Evolutionary conservation across 805 yeast genomes (phyloP), one percentile per base, ranked within the genome.

Genomic region (Suhomyces tanzawaensis): DNA sequence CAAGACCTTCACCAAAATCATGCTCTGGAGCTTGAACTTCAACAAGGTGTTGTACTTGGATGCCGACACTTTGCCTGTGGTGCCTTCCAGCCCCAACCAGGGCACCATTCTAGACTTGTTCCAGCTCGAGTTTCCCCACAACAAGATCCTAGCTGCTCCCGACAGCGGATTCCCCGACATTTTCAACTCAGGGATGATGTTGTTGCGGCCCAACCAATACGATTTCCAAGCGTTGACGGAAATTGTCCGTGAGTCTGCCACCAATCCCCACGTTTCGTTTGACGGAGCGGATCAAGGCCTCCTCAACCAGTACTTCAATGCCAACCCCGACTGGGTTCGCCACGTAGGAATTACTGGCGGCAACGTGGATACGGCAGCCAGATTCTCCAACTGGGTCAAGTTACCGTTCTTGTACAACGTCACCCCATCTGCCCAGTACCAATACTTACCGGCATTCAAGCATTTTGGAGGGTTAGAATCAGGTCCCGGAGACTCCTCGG

Each of bases 261-360:
- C 40, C 13, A 29, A 46, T 23, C 39, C 19, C 3, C 48, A 51
- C 23, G 48, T 57, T 2, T 60, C 72, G 3, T 85, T 87, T 49
- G 97, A 89, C 60, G 95, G 95, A 29, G 91, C 95, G 2, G 97
- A 89, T 61, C 97, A 89, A 60, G 97, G 97, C 9, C 68, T 89
- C 25, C 67, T 89, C 45, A 89, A 89, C 59, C 85, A 85, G 53
- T 82, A 75, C 52, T 87, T 85, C 56, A 72, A 69, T 41, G 31
- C 55, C 7, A 52, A 59, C 31, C 71, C 71, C 9, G 69, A 68
- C 47, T 67, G 73, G 73, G 63, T 67, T 40, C 36, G 28, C 4
- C 29, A 24, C 15, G 26, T 25, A 6, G 30, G 30, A 4, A 18
- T 33, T 11, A 33, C 11, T 4, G 24, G 26, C 12, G 45, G 18